Evolutionary conservation across 2,329 filamentous ascomycete species (phyloP).

Genomic region (Botrytis byssoidea): DNA sequence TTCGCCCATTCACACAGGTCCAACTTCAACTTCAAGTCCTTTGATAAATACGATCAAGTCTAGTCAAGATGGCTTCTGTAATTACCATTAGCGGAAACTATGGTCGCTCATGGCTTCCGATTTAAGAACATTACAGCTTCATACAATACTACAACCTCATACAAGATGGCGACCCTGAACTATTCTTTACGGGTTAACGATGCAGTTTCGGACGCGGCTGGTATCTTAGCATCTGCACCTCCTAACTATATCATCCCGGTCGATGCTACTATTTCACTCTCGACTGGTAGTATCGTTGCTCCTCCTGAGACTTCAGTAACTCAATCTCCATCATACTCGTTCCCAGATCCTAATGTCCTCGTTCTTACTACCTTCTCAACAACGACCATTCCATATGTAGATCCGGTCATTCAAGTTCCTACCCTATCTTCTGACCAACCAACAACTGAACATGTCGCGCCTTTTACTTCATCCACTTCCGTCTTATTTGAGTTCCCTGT

Average conservation of each 20-base stretch:
- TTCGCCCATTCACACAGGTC: slow-evolving; percentile 10
- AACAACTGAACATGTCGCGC: background rate
- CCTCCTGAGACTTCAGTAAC: background rate
- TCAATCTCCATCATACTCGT: background rate
- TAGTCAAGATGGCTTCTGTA: background rate
- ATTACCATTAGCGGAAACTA: background rate
- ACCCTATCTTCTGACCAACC: background rate
- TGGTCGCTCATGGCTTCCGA: background rate
- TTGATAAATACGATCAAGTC: background rate
- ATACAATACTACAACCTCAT: background rate
- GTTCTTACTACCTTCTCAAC: background rate
- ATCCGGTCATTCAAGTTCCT: background rate
- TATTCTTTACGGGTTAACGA: background rate
- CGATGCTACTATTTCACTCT: background rate
- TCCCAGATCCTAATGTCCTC: background rate
- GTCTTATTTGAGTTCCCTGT: background rate
- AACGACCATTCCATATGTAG: background rate
- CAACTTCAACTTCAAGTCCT: background rate
- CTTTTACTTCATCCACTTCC: background rate
- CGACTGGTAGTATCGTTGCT: background rate
- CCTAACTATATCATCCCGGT: background rate
- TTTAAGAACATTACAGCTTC: background rate
- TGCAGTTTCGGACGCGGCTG: background rate
- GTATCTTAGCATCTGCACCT: background rate
- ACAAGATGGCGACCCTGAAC: background rate